Evolutionary conservation across 2,329 filamentous ascomycete species (phyloP).

Genomic region (Microdochium nivale): DNA sequence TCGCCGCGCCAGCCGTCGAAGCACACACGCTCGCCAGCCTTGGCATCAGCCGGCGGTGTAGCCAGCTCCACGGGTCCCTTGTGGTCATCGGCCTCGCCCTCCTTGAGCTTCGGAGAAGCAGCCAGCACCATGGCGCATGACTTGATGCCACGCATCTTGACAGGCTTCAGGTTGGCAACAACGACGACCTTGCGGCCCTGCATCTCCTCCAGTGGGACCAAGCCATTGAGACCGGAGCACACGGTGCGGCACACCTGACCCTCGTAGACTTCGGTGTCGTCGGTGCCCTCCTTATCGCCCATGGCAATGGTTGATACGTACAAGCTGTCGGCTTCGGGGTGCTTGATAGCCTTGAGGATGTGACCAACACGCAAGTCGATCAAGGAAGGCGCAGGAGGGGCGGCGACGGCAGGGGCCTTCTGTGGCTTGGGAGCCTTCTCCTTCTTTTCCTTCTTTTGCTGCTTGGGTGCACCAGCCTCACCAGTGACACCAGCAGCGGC

Average conservation of each 20-base stretch:
- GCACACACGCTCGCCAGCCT: conserved; percentile 79
- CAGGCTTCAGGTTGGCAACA: conserved; percentile 96
- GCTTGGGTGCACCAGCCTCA: conserved; percentile 22
- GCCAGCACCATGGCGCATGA: conserved; percentile 81
- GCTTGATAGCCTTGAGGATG: conserved; percentile 90
- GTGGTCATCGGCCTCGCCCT: conserved; percentile 79
- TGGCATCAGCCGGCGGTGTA: conserved; percentile 65
- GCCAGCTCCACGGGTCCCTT: conserved; percentile 90
- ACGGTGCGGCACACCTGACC: conserved; percentile 90
- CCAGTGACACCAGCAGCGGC: conserved; percentile 30
- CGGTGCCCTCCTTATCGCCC: conserved; percentile 75
- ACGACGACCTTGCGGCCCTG: conserved; percentile 91
- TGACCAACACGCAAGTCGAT: conserved; percentile 96
- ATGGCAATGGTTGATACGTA: conserved; percentile 94
- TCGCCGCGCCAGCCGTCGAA: conserved; percentile 94
- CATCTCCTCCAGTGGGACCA: conserved; percentile 91
- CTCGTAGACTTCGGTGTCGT: conserved; percentile 87
- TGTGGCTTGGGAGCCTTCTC: conserved; percentile 73
- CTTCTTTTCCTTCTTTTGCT: conserved; percentile 80
- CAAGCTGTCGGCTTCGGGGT: conserved; percentile 93
- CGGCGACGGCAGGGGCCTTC: conserved; percentile 58
- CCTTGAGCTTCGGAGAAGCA: conserved; percentile 73
- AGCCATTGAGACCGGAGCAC: conserved; percentile 91
- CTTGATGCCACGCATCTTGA: conserved; percentile 91
- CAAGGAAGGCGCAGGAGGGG: conserved; percentile 71